A percentile compares a stretch with the other conserved stretches of the same genome.
Evolutionary conservation across 805 yeast genomes (phyloP).

Genomic region (Myxozyma melibiosi): DNA sequence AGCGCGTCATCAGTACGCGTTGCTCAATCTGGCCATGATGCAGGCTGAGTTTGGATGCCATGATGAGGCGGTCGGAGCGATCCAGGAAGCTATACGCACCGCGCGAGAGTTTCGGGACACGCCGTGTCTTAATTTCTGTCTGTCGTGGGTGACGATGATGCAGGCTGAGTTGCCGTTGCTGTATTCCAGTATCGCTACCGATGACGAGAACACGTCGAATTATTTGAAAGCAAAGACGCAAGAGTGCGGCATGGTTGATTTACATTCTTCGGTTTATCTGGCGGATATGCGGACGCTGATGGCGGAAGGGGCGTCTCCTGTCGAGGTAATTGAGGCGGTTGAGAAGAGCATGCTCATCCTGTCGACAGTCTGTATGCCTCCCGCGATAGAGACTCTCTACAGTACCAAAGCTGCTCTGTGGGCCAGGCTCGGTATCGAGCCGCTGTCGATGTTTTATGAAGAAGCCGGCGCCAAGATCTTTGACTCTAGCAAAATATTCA

Average conservation of each 20-base stretch:
- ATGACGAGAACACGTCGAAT: constrained; percentile 66
- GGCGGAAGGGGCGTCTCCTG: not conserved
- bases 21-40: constrained; percentile 68
- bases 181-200: constrained; percentile 53
- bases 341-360: constrained; percentile 12
- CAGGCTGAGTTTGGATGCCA: constrained; percentile 69
- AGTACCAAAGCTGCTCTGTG: constrained; percentile 16
- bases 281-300: constrained; percentile 53
- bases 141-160: constrained; percentile 74
- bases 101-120: constrained; percentile 85
- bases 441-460: constrained; percentile 12
- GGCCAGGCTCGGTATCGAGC: constrained; percentile 16
- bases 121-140: constrained; percentile 66
- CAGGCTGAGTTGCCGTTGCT: constrained; percentile 67
- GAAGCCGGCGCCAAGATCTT: constrained; percentile 1
- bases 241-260: constrained; percentile 40
- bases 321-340: constrained; percentile 19
- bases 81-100: constrained; percentile 82
- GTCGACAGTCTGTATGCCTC: not conserved
- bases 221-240: constrained; percentile 59
- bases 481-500: not conserved
- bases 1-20: constrained; percentile 71
- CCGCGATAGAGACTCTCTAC: constrained; percentile 19
- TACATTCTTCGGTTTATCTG: constrained; percentile 60
- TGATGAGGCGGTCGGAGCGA: constrained; percentile 67